Conservation (phyloP, 768 basidiomycete species). For the Boletus sensibilis region DNA sequence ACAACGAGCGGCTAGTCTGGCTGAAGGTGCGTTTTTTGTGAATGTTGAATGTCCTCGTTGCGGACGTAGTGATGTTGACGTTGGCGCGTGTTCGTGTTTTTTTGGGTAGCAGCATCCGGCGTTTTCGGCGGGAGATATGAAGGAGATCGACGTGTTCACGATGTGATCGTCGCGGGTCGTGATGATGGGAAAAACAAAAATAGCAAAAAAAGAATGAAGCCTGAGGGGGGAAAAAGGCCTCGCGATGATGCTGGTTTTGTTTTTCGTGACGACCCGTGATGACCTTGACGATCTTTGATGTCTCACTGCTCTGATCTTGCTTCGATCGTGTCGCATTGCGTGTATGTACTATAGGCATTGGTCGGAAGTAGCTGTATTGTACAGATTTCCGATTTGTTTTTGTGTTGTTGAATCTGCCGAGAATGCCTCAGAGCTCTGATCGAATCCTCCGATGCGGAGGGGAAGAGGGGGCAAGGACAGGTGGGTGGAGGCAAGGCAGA, state of each 20-base stretch:
- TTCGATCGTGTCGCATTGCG: background rate
- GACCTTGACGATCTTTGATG: background rate
- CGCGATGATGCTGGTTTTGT: background rate
- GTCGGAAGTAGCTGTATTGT: background rate
- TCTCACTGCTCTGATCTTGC: background rate
- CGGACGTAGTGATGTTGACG: background rate
- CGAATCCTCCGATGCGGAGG: background rate
- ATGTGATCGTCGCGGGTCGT: slow-evolving; percentile 17
- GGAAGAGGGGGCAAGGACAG: no score
- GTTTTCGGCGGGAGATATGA: slow-evolving; percentile 33
- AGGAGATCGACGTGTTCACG: slow-evolving; percentile 34
- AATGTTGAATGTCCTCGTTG: no score
- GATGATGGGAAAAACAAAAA: background rate
- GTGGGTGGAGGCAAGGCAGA: no score
- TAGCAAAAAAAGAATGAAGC: background rate
- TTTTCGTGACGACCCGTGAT: background rate
- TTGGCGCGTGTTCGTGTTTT: background rate
- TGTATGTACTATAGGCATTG: background rate
- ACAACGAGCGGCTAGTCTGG: slow-evolving; percentile 41
- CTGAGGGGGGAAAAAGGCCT: background rate
- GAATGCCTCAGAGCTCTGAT: no score
- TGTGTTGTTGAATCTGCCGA: no score
- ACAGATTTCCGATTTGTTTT: background rate
- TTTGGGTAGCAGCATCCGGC: slow-evolving; percentile 19
- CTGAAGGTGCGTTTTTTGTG: slow-evolving; percentile 34